Evolutionary conservation across 2,329 filamentous ascomycete species (phyloP).

Genomic region (Mycosphaerella arachidis): DNA sequence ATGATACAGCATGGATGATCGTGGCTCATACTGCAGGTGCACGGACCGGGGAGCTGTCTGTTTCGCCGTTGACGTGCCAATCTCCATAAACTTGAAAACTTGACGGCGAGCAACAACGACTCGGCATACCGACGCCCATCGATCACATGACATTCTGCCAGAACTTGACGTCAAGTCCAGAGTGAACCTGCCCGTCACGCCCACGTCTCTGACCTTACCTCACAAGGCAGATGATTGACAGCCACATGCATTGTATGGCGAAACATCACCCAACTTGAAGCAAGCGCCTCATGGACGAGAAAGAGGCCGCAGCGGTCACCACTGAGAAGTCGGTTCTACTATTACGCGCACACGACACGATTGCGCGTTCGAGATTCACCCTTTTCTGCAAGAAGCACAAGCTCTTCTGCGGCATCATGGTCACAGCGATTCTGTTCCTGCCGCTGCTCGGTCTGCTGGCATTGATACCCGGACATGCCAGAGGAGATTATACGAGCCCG

Average conservation of each 20-base stretch:
- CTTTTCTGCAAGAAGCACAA: conserved; percentile 24
- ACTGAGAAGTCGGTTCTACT: conserved; percentile 13
- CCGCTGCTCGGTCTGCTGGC: conserved; percentile 30
- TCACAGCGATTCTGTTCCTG: conserved; percentile 25
- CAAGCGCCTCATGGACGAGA: conserved; percentile 14
- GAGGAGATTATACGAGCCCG: conserved; percentile 26
- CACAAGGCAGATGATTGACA: neutral
- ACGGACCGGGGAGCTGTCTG: neutral
- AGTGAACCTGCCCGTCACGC: neutral
- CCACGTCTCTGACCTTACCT: neutral
- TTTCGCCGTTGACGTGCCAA: neutral
- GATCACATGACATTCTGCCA: neutral
- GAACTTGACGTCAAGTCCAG: neutral
- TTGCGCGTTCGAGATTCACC: conserved; percentile 9
- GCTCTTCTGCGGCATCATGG: conserved; percentile 18
- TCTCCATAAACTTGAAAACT: neutral
- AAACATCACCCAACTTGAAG: neutral
- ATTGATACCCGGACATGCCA: conserved; percentile 21
- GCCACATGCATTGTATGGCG: neutral
- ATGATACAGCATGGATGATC: neutral
- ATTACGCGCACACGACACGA: neutral
- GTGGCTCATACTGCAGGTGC: neutral
- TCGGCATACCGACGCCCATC: neutral
- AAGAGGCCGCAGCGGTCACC: conserved; percentile 9
- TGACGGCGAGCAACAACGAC: neutral